Base-by-base conservation (phyloP, 306 rosid species). In the Fragaria nilgerrensis region DNA sequence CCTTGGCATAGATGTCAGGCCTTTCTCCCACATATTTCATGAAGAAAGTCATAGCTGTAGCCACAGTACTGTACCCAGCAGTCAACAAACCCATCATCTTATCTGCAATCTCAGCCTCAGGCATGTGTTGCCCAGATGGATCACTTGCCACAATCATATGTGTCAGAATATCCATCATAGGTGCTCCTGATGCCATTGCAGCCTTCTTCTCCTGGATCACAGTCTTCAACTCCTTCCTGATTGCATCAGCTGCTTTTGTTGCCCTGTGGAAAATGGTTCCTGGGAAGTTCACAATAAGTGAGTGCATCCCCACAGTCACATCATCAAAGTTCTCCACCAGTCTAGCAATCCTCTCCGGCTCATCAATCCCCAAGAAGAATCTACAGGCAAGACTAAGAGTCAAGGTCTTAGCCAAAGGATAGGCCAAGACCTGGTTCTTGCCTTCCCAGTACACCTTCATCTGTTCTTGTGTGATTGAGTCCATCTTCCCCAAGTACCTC, bases 1-100 rank as follows among this genome's bases (percentile, higher is more conserved):
- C 79, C 66, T 82, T 90, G 23, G 84, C 85, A 86, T 87, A 85
- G 66, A 90, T 81, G 20, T 88, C 76, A 20, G 90, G 93, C 22
- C 78, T 81, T 68, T 69, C 80, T 47, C 96, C 93, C 45, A 88
- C 88, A 53, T 82, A 84, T 27, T 87, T 90, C 90, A 90, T 87
- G 88, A 90, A 88, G 86, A 87, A 90, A 76, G 90, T 80, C 86
- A 90, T 77, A 75, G 84, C 90, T 19, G 76, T 79, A 5, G 93
- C 88, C 20, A 90, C 86, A 47, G 91, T 77, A 16, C 73, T 68
- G 49, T 82, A 79, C 6, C 91, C 88, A 7, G 93, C 79, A 73
- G 83, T 81, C 74, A 90, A 84, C 87, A 90, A 56, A 7, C 93
- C 96, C 93, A 85, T 90, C 52, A 88, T 85, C 67, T 87, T 77